Evolutionary conservation across 345 rosid species (phyloP), one percentile per base, ranked within the genome.

Genomic region (Sonneratia alba): DNA sequence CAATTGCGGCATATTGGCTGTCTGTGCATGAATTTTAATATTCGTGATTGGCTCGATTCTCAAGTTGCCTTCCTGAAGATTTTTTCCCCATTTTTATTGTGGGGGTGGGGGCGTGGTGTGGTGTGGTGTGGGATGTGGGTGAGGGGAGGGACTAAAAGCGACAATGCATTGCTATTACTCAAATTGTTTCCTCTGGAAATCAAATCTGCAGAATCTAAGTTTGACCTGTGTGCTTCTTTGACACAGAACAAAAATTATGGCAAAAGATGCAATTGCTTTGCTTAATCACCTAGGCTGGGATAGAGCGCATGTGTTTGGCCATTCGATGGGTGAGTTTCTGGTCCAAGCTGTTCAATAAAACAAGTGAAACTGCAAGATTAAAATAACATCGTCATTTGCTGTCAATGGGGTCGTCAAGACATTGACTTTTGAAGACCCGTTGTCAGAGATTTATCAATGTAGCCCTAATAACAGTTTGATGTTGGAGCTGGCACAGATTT

Each of bases 281-380:
- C 62, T 95, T 85, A 92, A 95, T 89, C 96, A 95, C 79, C 77
- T 95, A 67, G 96, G 97, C 36, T 95, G 99, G 99, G 70, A 77
- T 71, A 88, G 72, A 72, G 94, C 94, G 68, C 96, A 95, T 73
- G 82, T 90, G 6, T 80, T 90, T 81, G 99, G 99, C 2, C 99
- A 95, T 70, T 95, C 99, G 67, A 95, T 95, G 99, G 99, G 99
- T 95, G 77, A 83, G 81, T 72, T 45, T 57, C 37, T 70, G 2
- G 13, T 62, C 34, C 66, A 3, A 34, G 38, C 66, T 62, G 37
- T 32, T 57, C 32, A 4, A 7, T 22, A 22, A 27, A 27, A 27
- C 32, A 27, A 27, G 32, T 27, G 32, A n/a, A 57, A 53, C 13
- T 15, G 13, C 1, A 14, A 62, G 38, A 34, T 27, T 62, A 16